phyloP scores from a whole-genome alignment of 257 asterid genomes.

The Nicotiana sylvestris region DNA sequence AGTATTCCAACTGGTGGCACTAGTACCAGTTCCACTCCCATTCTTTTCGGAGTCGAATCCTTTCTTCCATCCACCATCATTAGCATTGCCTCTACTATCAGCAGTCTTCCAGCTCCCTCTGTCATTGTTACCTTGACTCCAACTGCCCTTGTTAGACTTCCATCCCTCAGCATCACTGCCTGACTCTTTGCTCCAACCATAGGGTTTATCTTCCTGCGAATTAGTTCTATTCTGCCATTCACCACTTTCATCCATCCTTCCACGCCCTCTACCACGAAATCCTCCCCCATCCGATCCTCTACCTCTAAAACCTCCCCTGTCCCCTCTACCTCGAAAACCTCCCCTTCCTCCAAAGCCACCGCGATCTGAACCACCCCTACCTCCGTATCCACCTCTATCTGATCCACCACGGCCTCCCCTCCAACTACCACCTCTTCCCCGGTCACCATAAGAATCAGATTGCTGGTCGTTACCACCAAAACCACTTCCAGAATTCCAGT shows the following conservation, averaged over 20 bases:
- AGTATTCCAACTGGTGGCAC: constrained; percentile 27
- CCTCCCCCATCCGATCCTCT: constrained; percentile 16
- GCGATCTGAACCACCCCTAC: constrained; percentile 45
- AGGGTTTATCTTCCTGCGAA: constrained; percentile 41
- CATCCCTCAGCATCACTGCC: constrained; percentile 40
- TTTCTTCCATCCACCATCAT: constrained; percentile 29
- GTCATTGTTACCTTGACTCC: constrained; percentile 5
- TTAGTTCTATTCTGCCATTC: constrained; percentile 35
- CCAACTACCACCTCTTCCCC: constrained; percentile 72
- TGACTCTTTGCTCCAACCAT: constrained; percentile 30
- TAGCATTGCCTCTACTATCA: constrained; percentile 10
- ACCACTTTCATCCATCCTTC: constrained; percentile 31
- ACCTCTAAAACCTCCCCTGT: constrained; percentile 31
- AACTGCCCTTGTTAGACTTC: constrained; percentile 24
- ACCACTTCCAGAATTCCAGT: constrained; percentile 58
- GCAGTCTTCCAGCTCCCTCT: constrained; percentile 18
- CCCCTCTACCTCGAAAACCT: constrained; percentile 60
- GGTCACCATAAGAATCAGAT: constrained; percentile 31
- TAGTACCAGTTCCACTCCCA: constrained; percentile 16
- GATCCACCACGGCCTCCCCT: constrained; percentile 62
- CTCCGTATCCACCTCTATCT: constrained; percentile 54
- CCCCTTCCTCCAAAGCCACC: constrained; percentile 46
- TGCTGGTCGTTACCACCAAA: constrained; percentile 40
- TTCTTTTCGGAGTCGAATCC: constrained; percentile 19
- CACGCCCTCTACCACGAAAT: constrained; percentile 39